These are phyloP conservation scores for Knufia fluminis DNA, from an alignment of 2,329 filamentous ascomycete species.

Conservation along the genomic window DNA sequence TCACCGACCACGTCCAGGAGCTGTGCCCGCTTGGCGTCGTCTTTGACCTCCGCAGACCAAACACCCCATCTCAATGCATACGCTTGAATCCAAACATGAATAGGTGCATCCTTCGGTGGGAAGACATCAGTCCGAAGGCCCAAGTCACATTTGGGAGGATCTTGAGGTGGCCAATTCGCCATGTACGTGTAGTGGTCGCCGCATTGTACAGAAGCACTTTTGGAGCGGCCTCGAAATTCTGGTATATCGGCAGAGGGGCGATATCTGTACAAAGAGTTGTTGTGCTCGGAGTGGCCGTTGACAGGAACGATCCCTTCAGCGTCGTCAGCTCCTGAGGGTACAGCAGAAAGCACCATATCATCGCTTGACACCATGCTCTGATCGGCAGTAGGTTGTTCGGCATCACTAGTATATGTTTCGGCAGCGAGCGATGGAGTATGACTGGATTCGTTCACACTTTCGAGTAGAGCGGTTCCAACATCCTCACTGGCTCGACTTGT, in stretches of 20 bases:
- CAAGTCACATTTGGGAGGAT: not conserved
- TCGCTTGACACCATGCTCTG: not conserved
- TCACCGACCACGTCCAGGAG: slow-evolving; percentile 16
- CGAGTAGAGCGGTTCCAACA: not conserved
- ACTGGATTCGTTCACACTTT: not conserved
- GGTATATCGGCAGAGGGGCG: not conserved
- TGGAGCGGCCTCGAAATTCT: not conserved
- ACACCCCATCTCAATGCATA: slow-evolving; percentile 16
- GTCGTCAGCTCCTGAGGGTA: not conserved
- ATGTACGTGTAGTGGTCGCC: not conserved
- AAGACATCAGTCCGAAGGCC: not conserved
- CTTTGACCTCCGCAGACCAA: slow-evolving; percentile 14
- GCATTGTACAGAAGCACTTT: not conserved
- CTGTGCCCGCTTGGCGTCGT: slow-evolving; percentile 13
- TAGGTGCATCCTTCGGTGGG: slow-evolving; percentile 12
- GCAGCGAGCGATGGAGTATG: not conserved
- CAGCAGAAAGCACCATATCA: not conserved
- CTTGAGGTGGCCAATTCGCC: slow-evolving; percentile 6
- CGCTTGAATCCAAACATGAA: slow-evolving; percentile 16
- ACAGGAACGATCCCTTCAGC: not conserved
- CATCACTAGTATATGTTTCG: not conserved
- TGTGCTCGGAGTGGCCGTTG: not conserved
- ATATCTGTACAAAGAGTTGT: not conserved
- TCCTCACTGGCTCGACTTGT: not conserved
- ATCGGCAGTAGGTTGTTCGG: not conserved